phyloP scores from a whole-genome alignment of 2,329 filamentous ascomycete genomes.

The Aspergillus oerlinghausenensis region DNA sequence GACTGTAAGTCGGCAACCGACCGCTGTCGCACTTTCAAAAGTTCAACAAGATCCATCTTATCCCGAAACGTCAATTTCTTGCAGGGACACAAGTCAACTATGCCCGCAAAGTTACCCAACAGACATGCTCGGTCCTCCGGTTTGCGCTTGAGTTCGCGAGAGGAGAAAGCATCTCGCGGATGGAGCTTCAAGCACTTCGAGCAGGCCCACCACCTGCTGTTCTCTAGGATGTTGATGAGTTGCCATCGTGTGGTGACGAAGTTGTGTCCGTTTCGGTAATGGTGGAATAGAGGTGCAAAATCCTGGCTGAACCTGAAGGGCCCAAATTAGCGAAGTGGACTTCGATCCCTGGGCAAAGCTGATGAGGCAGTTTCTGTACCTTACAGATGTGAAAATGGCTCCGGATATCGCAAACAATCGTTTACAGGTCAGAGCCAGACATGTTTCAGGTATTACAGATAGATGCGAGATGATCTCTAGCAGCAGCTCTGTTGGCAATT shows the following conservation, averaged over 20 bases:
- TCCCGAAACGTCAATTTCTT: constrained; percentile 38
- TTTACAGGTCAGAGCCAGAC: constrained; percentile 36
- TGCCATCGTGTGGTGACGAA: constrained; percentile 35
- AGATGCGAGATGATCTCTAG: constrained; percentile 35
- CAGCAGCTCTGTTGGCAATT: constrained; percentile 36
- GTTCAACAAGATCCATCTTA: constrained; percentile 32
- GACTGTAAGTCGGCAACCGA: constrained; percentile 21
- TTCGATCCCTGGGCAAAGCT: constrained; percentile 11
- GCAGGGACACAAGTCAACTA: constrained; percentile 39
- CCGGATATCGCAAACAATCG: constrained; percentile 32
- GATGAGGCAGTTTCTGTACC: background rate
- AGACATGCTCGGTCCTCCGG: constrained; percentile 30
- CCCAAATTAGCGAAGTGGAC: constrained; percentile 22
- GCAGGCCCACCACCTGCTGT: constrained; percentile 32
- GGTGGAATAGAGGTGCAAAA: constrained; percentile 37
- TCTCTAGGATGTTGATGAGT: constrained; percentile 33
- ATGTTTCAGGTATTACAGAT: constrained; percentile 31
- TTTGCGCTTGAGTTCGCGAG: constrained; percentile 30
- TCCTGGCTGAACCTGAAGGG: constrained; percentile 27
- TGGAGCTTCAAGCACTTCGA: constrained; percentile 38
- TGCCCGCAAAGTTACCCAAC: constrained; percentile 30
- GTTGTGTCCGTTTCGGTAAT: constrained; percentile 35
- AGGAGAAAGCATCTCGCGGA: constrained; percentile 28
- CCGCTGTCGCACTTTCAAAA: constrained; percentile 26
- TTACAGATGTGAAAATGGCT: constrained; percentile 16